These are phyloP conservation scores for Capsella rubella DNA, from an alignment of 441 rosid genomes.

Conservation along the genomic window DNA sequence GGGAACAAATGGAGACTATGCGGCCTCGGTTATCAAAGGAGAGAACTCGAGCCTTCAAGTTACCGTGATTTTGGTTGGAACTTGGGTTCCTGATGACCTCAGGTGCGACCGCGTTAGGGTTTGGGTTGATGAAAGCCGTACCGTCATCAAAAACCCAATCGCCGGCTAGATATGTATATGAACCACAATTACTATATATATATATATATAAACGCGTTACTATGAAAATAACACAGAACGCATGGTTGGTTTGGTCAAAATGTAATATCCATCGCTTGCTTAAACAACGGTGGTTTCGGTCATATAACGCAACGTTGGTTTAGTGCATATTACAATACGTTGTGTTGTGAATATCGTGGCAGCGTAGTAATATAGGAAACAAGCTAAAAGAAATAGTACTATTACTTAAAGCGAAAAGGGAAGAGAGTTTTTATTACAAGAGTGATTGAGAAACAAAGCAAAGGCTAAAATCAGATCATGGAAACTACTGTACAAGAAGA, in stretches of 20 bases:
- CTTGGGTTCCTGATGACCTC: slow-evolving; percentile 38
- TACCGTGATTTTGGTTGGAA: slow-evolving; percentile 42
- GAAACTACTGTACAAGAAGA: slow-evolving; percentile 39
- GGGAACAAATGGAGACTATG: slow-evolving; percentile 46
- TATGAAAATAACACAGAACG: background rate
- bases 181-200: background rate
- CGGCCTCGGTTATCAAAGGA: slow-evolving; percentile 44
- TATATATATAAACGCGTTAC: background rate
- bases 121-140: slow-evolving; percentile 43
- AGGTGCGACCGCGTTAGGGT: slow-evolving; percentile 53
- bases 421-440: slow-evolving; percentile 11
- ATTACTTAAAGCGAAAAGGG: background rate
- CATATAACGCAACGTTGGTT: background rate
- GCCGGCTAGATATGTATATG: slow-evolving; percentile 20
- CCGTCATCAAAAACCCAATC: slow-evolving; percentile 25
- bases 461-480: slow-evolving; percentile 7
- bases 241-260: background rate
- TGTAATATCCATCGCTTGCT: background rate
- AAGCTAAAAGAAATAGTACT: background rate
- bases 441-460: slow-evolving; percentile 7
- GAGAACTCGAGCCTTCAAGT: slow-evolving; percentile 48
- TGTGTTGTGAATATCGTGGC: background rate
- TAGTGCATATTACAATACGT: background rate
- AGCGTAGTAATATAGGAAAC: background rate
- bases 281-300: background rate